Base-by-base conservation (phyloP, 108 stramenopile species). In the Parmales sp. region DNA sequence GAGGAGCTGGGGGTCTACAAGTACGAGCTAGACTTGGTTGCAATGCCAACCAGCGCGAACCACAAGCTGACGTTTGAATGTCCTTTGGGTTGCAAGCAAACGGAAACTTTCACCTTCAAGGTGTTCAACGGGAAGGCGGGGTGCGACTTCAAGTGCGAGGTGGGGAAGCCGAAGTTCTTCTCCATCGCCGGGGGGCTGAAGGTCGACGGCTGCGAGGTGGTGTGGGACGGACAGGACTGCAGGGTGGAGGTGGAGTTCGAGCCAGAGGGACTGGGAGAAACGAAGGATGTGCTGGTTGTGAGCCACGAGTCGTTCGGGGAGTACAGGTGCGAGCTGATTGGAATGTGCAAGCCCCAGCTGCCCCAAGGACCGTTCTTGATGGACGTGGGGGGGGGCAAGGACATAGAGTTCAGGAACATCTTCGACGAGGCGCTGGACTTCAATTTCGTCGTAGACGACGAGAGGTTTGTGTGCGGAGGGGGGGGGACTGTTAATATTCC, bases 1-100 rank as follows among this genome's bases (percentile, higher is more conserved):
- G 28, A 71, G 38, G 76, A 82, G 70, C 77, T 84, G 6, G 83
- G 83, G 5, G 41, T 38, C 43, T 84, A 80, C 71, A 75, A 72
- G 71, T 84, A 78, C 63, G 44, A 72, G 41, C 73, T 84, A 1
- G 48, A 29, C 1, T 65, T 82, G 29, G 34, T 48, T 8, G 82
- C 83, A 22, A 78, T 70, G 31, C 51, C 74, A 37, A 54, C 83
- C 23, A 39, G 70, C 20, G 50, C 73, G 19, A 65, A 41, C 19
- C 46, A 68, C 19, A 43, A 79, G 41, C 68, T 84, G 2, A 66
- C 68, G 20, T 83, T 83, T 44, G 73, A 65, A 25, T 63, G 78
- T 5, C 31, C 82, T 3, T 71, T 84, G 18, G 83, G 83, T 19
- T 51, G 39, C 9, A 78, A 66, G 22, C 79, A 78, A 36, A 38